Conservation (phyloP, 257 asterid genomes). For the Mitragyna speciosa region DNA sequence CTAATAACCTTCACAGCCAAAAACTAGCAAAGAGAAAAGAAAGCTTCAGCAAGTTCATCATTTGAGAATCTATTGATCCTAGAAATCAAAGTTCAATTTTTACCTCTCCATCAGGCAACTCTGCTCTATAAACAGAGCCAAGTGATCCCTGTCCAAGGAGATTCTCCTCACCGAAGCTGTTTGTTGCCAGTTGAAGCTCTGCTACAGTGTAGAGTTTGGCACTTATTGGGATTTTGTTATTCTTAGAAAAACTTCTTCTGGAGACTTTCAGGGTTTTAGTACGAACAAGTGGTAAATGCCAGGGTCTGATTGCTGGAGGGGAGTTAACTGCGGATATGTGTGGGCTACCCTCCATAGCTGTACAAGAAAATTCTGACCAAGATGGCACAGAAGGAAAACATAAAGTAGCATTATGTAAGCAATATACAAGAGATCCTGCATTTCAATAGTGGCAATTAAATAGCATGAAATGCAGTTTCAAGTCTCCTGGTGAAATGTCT, state of each 20-base stretch:
- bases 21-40: constrained; percentile 38
- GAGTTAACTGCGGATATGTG: constrained; percentile 46
- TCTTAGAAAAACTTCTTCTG: constrained; percentile 53
- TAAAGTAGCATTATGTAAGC: background rate
- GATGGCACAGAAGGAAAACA: constrained; percentile 3
- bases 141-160: constrained; percentile 87
- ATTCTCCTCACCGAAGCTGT: constrained; percentile 61
- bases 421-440: no score
- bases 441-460: background rate
- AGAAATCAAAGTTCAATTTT: constrained; percentile 1
- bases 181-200: constrained; percentile 87
- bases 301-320: constrained; percentile 55
- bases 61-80: background rate
- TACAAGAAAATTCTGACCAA: constrained; percentile 36
- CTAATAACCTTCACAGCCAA: constrained; percentile 77
- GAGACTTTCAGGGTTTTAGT: constrained; percentile 48
- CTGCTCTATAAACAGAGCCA: constrained; percentile 83
- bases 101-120: constrained; percentile 84
- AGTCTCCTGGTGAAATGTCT: background rate
- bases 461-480: constrained; percentile 3
- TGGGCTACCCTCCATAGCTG: constrained; percentile 47
- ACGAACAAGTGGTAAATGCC: constrained; percentile 68
- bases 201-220: constrained; percentile 59
- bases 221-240: constrained; percentile 38
- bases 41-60: constrained; percentile 10